These are phyloP conservation scores for Amauroascus niger DNA, from an alignment of 2,329 filamentous ascomycete genomes.

Conservation along the genomic window DNA sequence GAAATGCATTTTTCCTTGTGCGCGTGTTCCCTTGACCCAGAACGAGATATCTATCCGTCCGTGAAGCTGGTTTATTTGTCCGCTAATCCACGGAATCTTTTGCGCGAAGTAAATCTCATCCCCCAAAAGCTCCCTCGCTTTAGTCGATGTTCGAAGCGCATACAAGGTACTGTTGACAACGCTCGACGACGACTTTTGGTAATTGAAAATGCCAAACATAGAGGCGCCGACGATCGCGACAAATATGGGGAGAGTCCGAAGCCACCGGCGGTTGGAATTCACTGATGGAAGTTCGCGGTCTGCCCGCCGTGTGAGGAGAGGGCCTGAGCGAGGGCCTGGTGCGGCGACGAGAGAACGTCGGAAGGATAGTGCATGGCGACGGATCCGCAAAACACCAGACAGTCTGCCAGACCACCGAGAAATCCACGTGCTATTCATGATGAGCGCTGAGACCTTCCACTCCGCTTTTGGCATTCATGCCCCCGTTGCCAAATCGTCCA, in stretches of 20 bases:
- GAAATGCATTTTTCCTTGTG: constrained; percentile 67
- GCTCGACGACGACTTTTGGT: constrained; percentile 86
- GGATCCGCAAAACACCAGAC: not conserved
- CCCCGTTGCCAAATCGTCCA: not conserved
- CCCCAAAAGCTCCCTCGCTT: constrained; percentile 68
- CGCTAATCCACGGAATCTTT: constrained; percentile 72
- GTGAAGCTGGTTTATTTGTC: constrained; percentile 87
- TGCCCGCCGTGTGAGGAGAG: constrained; percentile 43
- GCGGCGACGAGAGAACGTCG: constrained; percentile 43
- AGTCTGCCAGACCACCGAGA: not conserved
- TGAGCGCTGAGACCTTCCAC: not conserved
- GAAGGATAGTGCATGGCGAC: constrained; percentile 11
- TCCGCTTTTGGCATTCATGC: not conserved
- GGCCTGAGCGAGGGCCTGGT: constrained; percentile 42
- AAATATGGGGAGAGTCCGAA: constrained; percentile 72
- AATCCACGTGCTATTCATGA: not conserved
- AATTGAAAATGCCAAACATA: constrained; percentile 92
- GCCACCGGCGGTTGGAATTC: constrained; percentile 49
- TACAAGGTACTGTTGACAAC: constrained; percentile 85
- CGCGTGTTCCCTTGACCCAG: constrained; percentile 69
- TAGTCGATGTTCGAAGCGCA: constrained; percentile 69
- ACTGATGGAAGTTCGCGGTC: constrained; percentile 45
- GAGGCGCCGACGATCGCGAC: constrained; percentile 58
- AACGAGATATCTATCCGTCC: constrained; percentile 82
- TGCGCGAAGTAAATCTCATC: constrained; percentile 76